These are phyloP conservation scores for Trypanosoma avium DNA, from an alignment of 208 protist species.

Conservation along the genomic window DNA sequence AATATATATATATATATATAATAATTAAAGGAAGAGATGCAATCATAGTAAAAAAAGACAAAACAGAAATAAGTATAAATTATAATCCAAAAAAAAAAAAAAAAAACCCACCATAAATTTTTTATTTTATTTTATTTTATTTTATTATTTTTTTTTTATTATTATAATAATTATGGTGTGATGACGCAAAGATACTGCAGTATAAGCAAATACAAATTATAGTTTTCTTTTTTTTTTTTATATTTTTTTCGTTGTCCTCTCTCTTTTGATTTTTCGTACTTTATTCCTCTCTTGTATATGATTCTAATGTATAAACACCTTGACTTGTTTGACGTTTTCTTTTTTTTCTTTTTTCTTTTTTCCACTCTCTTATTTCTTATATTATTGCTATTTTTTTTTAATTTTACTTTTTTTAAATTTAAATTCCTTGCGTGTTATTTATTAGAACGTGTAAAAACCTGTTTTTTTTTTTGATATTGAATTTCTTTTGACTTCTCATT, in stretches of 20 bases:
- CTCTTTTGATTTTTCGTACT: neutral
- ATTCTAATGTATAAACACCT: no score
- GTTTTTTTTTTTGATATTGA: neutral
- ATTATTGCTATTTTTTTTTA: slow-evolving; percentile 24
- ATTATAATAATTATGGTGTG: no score
- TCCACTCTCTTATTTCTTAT: neutral
- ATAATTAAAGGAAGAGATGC: no score
- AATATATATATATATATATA: no score
- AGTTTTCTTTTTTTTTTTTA: slow-evolving; percentile 1
- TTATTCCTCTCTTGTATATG: neutral
- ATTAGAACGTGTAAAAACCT: no score
- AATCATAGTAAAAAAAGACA: no score
- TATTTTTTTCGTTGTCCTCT: neutral
- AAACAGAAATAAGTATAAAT: no score
- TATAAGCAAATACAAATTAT: slow-evolving; percentile 3
- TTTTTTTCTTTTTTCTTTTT: slow-evolving; percentile 5
- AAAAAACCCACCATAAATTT: neutral
- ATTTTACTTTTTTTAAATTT: neutral
- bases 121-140: slow-evolving; percentile 3
- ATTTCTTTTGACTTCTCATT: slow-evolving; percentile 4
- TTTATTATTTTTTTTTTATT: slow-evolving; percentile 6
- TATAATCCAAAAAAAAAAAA: neutral
- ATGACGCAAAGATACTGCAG: no score
- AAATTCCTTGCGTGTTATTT: no score
- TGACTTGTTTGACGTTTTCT: neutral